phyloP scores from a whole-genome alignment of 169 alveolate genomes.

The Prorocentrum cordatum region DNA sequence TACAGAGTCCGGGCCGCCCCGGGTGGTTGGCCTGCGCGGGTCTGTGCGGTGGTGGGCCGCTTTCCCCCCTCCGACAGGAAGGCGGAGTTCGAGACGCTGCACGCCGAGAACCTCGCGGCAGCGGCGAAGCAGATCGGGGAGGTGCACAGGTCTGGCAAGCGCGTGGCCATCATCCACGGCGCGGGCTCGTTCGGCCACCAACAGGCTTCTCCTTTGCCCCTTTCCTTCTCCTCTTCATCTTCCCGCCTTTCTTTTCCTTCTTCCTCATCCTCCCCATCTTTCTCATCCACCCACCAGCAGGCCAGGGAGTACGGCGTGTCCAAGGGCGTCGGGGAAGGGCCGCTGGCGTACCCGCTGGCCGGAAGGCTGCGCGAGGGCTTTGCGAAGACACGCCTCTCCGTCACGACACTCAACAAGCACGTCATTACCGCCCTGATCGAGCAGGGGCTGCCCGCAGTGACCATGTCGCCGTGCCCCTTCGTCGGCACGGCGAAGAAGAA shows the following conservation, averaged over 20 bases:
- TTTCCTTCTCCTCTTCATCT: not conserved
- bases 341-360: not conserved
- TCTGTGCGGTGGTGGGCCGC: too few species aligned
- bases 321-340: not conserved
- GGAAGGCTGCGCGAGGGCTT: not conserved
- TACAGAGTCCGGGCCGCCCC: too few species aligned
- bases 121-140: too few species aligned
- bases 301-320: not conserved
- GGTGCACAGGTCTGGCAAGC: too few species aligned
- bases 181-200: not conserved
- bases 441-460: not conserved
- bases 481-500: not conserved
- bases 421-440: not conserved
- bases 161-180: too few species aligned
- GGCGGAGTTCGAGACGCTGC: too few species aligned
- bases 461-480: not conserved
- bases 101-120: too few species aligned
- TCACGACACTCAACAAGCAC: not conserved
- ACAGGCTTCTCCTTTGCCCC: not conserved
- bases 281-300: too few species aligned
- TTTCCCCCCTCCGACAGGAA: too few species aligned
- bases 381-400: not conserved
- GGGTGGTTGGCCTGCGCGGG: too few species aligned
- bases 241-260: too few species aligned
- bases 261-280: too few species aligned